These are phyloP conservation scores for Penicillium lividum DNA, from an alignment of 495 filamentous ascomycete genomes.

Conservation along the genomic window DNA sequence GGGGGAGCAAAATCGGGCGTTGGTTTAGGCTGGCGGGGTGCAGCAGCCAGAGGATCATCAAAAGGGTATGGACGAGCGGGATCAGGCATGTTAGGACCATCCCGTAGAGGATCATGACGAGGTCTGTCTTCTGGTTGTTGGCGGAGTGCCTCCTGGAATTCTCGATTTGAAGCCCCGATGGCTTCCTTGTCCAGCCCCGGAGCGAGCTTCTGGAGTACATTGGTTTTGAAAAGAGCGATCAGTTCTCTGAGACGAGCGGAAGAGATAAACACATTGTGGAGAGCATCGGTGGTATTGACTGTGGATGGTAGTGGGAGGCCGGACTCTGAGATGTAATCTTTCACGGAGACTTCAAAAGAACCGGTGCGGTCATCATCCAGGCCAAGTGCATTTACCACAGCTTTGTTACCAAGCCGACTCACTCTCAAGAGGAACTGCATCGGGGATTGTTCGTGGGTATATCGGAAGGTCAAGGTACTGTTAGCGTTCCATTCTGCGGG, in stretches of 20 bases:
- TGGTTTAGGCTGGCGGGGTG: conserved; percentile 66
- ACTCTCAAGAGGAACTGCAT: conserved; percentile 82
- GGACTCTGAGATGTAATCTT: conserved; percentile 72
- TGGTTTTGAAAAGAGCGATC: conserved; percentile 65
- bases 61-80: conserved; percentile 68
- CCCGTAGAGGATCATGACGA: conserved; percentile 51
- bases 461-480: conserved; percentile 75
- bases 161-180: conserved; percentile 59
- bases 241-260: conserved; percentile 65
- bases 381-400: conserved; percentile 76
- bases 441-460: conserved; percentile 84
- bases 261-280: conserved; percentile 75
- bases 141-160: conserved; percentile 11
- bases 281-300: conserved; percentile 39
- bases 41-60: conserved; percentile 64
- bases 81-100: conserved; percentile 50
- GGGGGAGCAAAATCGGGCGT: conserved; percentile 81
- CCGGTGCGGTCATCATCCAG: conserved; percentile 78
- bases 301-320: conserved; percentile 55
- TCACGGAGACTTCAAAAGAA: conserved; percentile 70
- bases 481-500: conserved; percentile 76
- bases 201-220: conserved; percentile 77
- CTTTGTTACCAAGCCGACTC: conserved; percentile 79
- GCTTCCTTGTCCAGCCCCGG: conserved; percentile 74
- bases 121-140: conserved; percentile 36